phyloP scores from a whole-genome alignment of 179 eudicot genomes.

The Beta corolliflora region DNA sequence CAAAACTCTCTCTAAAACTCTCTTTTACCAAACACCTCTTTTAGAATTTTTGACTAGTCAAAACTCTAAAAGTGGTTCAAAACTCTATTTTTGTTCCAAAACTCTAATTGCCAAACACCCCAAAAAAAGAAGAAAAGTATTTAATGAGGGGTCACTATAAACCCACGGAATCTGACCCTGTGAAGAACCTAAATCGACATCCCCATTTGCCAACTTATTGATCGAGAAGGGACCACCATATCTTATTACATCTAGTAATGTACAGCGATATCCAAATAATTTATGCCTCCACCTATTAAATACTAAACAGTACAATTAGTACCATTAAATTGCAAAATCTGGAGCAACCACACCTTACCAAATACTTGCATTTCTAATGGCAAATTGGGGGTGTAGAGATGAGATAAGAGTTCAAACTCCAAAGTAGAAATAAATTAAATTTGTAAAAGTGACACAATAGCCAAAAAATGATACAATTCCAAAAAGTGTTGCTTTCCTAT shows the following conservation, averaged over 20 bases:
- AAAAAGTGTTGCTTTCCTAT: conserved; percentile 1
- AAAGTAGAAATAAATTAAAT: conserved; percentile 4
- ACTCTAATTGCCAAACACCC: too few relatives aligned
- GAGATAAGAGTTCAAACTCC: background rate
- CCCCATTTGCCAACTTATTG: conserved; percentile 21
- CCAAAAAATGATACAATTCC: background rate
- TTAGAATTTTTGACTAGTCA: too few relatives aligned
- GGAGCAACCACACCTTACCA: background rate
- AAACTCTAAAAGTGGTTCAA: too few relatives aligned
- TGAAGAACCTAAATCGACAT: conserved; percentile 18
- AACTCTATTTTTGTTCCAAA: too few relatives aligned
- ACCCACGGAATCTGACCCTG: conserved; percentile 3
- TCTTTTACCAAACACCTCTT: too few relatives aligned
- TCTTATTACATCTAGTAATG: conserved; percentile 20
- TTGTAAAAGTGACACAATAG: background rate
- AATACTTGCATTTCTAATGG: background rate
- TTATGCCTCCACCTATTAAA: background rate
- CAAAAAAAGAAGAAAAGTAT: background rate
- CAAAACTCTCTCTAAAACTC: too few relatives aligned
- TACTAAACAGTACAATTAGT: background rate
- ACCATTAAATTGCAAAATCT: conserved; percentile 2
- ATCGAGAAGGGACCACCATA: conserved; percentile 28
- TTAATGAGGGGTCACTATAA: background rate
- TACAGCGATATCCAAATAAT: conserved; percentile 4
- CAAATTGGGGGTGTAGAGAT: background rate